Conservation (phyloP, 2,329 filamentous ascomycete genomes). For the Hypoxylon sp. region DNA sequence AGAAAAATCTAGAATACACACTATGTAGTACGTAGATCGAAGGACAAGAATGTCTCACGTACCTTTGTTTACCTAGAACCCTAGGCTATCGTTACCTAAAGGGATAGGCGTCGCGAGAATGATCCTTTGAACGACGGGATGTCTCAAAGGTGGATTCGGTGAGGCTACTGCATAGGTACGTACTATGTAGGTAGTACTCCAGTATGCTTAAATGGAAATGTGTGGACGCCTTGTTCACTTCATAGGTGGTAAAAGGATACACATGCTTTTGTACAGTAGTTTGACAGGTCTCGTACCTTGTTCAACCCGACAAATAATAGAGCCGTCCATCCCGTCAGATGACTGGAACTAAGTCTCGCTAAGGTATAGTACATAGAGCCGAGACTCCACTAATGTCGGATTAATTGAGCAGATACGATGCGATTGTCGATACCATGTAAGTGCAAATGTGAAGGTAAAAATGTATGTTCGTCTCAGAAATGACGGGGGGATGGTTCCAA, state of each 20-base stretch:
- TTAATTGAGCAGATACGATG: conserved; percentile 1
- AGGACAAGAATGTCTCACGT: not conserved
- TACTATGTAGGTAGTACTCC: not conserved
- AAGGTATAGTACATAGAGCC: conserved; percentile 4
- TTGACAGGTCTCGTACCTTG: not conserved
- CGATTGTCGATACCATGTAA: not conserved
- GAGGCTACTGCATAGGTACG: not conserved
- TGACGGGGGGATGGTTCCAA: not conserved
- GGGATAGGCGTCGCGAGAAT: not conserved
- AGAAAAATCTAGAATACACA: not conserved
- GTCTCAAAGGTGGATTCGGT: not conserved
- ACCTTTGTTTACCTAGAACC: not conserved
- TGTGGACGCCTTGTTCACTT: not conserved
- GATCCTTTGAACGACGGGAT: not conserved
- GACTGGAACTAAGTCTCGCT: not conserved
- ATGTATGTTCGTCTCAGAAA: conserved; percentile 1
- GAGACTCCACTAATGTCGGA: conserved; percentile 6
- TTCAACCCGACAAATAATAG: conserved; percentile 3
- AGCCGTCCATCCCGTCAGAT: not conserved
- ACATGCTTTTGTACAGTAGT: not conserved
- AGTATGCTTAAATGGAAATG: not conserved
- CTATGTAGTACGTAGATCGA: not conserved
- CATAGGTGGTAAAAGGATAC: conserved; percentile 6
- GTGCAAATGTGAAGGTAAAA: not conserved
- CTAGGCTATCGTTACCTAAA: conserved; percentile 1